phyloP scores from a whole-genome alignment of 2,329 filamentous ascomycete genomes.

The Trichoderma sp. region DNA sequence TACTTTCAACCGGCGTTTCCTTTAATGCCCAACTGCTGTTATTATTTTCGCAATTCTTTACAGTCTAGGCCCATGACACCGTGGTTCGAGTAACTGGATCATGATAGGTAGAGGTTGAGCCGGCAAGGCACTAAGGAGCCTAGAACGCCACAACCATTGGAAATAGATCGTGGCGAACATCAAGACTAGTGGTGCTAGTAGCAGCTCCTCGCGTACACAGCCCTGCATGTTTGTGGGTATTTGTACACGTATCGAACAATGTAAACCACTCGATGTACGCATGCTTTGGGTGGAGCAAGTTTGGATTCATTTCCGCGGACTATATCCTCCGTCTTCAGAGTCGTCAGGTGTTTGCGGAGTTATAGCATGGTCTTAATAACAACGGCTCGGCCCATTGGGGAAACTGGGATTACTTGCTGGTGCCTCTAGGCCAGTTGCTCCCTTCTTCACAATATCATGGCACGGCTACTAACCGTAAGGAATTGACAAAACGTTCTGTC shows the following conservation, averaged over 20 bases:
- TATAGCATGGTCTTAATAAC: not conserved
- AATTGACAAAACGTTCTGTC: not conserved
- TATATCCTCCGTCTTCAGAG: not conserved
- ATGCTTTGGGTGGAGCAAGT: not conserved
- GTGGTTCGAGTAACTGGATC: not conserved
- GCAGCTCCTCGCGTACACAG: not conserved
- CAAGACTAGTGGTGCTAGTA: not conserved
- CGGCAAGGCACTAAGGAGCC: not conserved
- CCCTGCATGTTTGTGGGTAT: not conserved
- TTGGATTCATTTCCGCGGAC: not conserved
- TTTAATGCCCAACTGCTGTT: not conserved
- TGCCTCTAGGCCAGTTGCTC: not conserved
- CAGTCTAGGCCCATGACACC: not conserved
- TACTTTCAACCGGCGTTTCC: not conserved
- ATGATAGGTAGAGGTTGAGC: not conserved
- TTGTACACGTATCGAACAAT: not conserved
- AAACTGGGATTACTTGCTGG: not conserved
- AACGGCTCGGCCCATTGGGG: not conserved
- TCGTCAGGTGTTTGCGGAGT: not conserved
- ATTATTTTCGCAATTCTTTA: not conserved
- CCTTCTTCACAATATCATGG: not conserved
- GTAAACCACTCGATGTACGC: not conserved
- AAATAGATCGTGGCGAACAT: not conserved
- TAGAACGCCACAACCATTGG: not conserved
- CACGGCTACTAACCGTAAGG: not conserved